phyloP scores from a whole-genome alignment of 1,284 basidiomycete genomes.

The Stygiomarasmius scandens region DNA sequence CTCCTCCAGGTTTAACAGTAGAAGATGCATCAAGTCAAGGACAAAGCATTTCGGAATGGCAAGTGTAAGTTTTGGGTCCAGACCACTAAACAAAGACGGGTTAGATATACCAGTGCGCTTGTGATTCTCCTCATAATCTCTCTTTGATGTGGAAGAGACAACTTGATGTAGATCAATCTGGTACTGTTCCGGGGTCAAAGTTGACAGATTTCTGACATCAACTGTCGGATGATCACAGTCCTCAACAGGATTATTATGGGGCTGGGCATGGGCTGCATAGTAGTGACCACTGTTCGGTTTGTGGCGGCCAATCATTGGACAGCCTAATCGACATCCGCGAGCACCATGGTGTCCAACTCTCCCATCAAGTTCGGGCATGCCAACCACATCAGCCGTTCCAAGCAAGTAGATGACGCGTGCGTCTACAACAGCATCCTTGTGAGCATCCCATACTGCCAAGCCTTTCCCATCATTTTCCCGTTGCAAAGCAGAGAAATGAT shows the following conservation, averaged over 20 bases:
- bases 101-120: constrained; percentile 29
- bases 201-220: background rate
- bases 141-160: constrained; percentile 9
- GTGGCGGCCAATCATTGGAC: constrained; percentile 29
- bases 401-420: constrained; percentile 25
- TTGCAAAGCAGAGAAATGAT: constrained; percentile 35
- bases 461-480: constrained; percentile 24
- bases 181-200: constrained; percentile 12
- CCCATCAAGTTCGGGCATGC: constrained; percentile 32
- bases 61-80: constrained; percentile 16
- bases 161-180: constrained; percentile 14
- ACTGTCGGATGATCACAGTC: background rate
- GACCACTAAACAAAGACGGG: constrained; percentile 27
- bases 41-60: constrained; percentile 31
- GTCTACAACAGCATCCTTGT: constrained; percentile 1
- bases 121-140: constrained; percentile 19
- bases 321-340: constrained; percentile 25
- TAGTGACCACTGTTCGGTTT: constrained; percentile 24
- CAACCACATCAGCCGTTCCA: constrained; percentile 24
- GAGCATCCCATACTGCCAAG: constrained; percentile 32
- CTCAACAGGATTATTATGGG: background rate
- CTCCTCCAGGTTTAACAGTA: constrained; percentile 30
- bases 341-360: constrained; percentile 36
- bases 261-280: background rate
- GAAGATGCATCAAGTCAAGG: constrained; percentile 41